Conservation (phyloP, 805 yeast genomes). For the Suhomyces pyralidae region DNA sequence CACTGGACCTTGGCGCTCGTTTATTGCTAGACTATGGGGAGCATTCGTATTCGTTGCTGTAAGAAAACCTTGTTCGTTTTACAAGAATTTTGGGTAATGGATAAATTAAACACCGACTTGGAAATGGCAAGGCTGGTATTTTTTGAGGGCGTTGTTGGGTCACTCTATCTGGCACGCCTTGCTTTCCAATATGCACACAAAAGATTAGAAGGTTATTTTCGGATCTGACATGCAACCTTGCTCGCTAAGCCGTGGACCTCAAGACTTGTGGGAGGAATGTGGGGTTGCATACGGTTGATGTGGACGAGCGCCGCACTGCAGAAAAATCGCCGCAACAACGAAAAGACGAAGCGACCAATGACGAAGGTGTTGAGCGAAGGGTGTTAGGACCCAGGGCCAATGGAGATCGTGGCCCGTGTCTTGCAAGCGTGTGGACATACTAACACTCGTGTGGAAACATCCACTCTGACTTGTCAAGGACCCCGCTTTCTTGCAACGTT, state of each 20-base stretch:
- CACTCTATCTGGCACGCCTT: neutral
- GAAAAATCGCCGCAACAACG: neutral
- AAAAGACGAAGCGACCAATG: neutral
- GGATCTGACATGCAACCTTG: neutral
- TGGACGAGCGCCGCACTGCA: neutral
- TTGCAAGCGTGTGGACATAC: neutral
- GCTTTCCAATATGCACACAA: neutral
- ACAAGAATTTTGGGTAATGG: no score
- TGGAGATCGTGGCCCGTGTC: neutral
- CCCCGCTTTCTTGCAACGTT: neutral
- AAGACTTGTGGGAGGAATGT: neutral
- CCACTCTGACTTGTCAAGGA: neutral
- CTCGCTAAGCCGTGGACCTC: neutral
- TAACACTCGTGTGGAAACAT: no score
- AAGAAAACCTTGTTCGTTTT: no score
- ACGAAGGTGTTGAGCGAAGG: neutral
- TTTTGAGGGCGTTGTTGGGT: neutral
- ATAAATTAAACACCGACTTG: no score
- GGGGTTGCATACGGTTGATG: neutral
- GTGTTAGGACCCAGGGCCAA: neutral
- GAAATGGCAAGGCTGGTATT: neutral
- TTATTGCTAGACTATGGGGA: neutral
- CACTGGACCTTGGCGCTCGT: neutral
- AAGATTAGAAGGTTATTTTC: no score
- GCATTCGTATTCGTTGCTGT: neutral